phyloP scores from a whole-genome alignment of 352 stramenopile genomes.

The Globisporangium parvum region DNA sequence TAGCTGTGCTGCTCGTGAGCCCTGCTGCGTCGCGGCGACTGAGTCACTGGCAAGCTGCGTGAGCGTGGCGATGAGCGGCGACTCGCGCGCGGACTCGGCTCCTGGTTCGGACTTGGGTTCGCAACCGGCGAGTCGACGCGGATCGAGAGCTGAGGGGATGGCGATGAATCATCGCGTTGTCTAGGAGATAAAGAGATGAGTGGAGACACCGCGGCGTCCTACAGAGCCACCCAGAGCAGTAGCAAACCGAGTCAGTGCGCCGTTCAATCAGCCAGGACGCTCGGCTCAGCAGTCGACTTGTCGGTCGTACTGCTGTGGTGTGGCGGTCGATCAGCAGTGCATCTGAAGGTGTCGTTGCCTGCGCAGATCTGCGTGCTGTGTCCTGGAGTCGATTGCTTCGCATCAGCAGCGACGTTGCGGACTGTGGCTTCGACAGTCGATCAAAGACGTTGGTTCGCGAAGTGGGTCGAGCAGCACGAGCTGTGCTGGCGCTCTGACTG shows the following conservation, averaged over 20 bases:
- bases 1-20: conserved; percentile 24
- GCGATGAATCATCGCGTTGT: not conserved
- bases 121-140: conserved; percentile 4
- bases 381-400: not conserved
- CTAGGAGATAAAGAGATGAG: not conserved
- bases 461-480: not conserved
- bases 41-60: conserved; percentile 14
- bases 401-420: conserved; percentile 16
- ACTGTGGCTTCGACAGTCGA: conserved; percentile 22
- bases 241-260: no score
- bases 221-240: not conserved
- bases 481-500: conserved; percentile 1
- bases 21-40: conserved; percentile 5
- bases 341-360: not conserved
- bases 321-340: not conserved
- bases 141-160: conserved; percentile 6
- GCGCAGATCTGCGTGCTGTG: not conserved
- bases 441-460: conserved; percentile 32
- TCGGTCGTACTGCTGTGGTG: not conserved
- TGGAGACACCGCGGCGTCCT: conserved; percentile 1
- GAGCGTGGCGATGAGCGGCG: conserved; percentile 14
- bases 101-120: conserved; percentile 12
- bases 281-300: no score
- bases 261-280: no score
- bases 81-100: conserved; percentile 7